Evolutionary conservation across 495 filamentous ascomycete genomes (phyloP), one percentile per base, ranked within the genome.

Genomic region (Ramalina peruviana): DNA sequence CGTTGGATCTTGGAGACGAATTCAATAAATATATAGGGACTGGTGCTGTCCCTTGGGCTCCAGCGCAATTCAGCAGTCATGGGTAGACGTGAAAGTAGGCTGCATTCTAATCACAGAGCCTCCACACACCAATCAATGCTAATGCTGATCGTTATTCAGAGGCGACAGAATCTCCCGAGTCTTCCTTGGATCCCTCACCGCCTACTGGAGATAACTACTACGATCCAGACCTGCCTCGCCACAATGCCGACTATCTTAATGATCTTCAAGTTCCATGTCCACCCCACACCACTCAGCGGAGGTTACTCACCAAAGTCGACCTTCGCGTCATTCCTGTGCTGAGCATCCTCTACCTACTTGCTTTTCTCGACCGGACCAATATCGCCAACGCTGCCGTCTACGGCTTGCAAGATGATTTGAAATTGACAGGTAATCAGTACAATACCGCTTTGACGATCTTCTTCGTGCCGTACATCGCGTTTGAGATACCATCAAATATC

Each of bases 401-500:
- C 48, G 56, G 56, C n/a, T 44, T 60, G 0, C 58, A 51, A 19
- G 42, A 54, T 6, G 58, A 60, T 40, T 45, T 59, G 2, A 36
- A 66, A 16, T 72, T 94, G 19, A 53, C 54, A 0, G 70, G 69
- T 23, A 72, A 72, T 12, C 74, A 82, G 60, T 85, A 77, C 63
- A 85, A 85, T 56, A 80, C 69, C 16, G 79, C 79, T 1, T 65
- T 88, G 30, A 75, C 72, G 45, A 85, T 88, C 56, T 88, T 89
- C 73, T 98, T 95, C 67, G 79, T 96, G 0, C 88, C 90, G 0
- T 97, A 95, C 61, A 75, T 94, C 54, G 54, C 90, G 42, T 82
- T 82, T 56, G 89, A 79, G 62, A 92, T 97, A 45, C 92, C 90
- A 3, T 87, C 83, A 44, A 97, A 97, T 59, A 78, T 94, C 47